Percentiles rank a stretch among this genome's conserved stretches.
phyloP scores from a whole-genome alignment of 768 basidiomycete species.

The Leccinum uliginosum region DNA sequence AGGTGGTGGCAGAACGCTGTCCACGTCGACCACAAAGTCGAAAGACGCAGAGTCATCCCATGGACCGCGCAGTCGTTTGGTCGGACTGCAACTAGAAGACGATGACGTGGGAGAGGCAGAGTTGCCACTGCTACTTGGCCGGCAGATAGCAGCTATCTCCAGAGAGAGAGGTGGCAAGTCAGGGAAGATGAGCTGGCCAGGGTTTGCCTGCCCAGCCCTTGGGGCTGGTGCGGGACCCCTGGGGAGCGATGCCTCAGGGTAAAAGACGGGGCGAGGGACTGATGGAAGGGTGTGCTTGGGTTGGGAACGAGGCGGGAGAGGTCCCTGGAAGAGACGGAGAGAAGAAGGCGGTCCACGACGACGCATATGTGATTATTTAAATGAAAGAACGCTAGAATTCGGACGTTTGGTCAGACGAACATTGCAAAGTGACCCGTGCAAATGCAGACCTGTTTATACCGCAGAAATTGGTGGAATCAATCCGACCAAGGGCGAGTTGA shows the following conservation, averaged over 20 bases:
- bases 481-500: not conserved
- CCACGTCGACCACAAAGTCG: slow-evolving; percentile 40
- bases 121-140: slow-evolving; percentile 9
- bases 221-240: slow-evolving; percentile 18
- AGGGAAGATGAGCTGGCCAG: slow-evolving; percentile 9
- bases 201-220: slow-evolving; percentile 11
- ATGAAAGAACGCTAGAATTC: not conserved
- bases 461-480: not conserved
- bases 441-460: slow-evolving; percentile 2
- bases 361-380: slow-evolving; percentile 39
- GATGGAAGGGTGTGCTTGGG: slow-evolving; percentile 67
- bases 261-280: slow-evolving; percentile 53
- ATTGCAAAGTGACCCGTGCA: too few relatives aligned
- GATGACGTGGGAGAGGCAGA: slow-evolving; percentile 9
- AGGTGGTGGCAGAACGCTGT: slow-evolving; percentile 41
- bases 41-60: slow-evolving; percentile 57
- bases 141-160: slow-evolving; percentile 16
- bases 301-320: slow-evolving; percentile 54
- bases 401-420: not conserved
- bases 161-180: slow-evolving; percentile 24
- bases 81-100: slow-evolving; percentile 16
- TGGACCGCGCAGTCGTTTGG: slow-evolving; percentile 40
- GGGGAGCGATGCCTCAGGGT: slow-evolving; percentile 28
- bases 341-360: slow-evolving; percentile 67
- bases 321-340: slow-evolving; percentile 58